Conservation (phyloP, 768 basidiomycete genomes). For the Russula sp. region DNA sequence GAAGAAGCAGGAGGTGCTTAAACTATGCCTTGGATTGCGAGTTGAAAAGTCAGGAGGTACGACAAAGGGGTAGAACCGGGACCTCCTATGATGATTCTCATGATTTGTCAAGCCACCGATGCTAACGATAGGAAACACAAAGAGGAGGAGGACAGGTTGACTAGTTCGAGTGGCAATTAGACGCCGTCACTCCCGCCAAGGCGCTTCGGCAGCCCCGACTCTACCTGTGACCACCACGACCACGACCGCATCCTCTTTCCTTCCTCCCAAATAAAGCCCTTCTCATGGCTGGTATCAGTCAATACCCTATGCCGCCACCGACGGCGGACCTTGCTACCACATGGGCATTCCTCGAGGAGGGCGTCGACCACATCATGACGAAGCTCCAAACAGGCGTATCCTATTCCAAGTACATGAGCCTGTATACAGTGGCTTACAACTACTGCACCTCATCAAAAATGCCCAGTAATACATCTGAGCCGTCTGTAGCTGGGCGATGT, state of each 20-base stretch:
- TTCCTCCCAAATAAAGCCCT: not conserved
- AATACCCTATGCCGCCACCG: constrained; percentile 51
- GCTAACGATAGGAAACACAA: not conserved
- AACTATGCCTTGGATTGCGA: no score
- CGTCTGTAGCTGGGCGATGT: constrained; percentile 48
- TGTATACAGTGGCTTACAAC: constrained; percentile 95
- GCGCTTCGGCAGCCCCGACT: not conserved
- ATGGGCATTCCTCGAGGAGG: constrained; percentile 83
- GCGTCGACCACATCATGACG: constrained; percentile 89
- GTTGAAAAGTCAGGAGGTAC: not conserved
- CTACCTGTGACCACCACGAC: constrained; percentile 18
- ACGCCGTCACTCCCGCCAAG: not conserved
- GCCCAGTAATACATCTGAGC: constrained; percentile 42
- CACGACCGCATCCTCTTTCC: not conserved
- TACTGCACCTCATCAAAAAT: constrained; percentile 91
- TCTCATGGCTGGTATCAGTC: constrained; percentile 15
- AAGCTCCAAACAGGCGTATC: constrained; percentile 85
- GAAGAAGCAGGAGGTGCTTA: no score
- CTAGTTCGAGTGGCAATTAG: not conserved
- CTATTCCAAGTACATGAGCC: constrained; percentile 81
- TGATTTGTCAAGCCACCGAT: no score
- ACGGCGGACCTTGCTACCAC: constrained; percentile 72
- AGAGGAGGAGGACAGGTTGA: no score
- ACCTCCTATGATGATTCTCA: no score
- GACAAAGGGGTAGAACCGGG: no score